Percentiles rank a stretch among this genome's conserved stretches.
These are phyloP conservation scores for Udeniomyces megalosporus DNA, from an alignment of 768 basidiomycete species.

Conservation along the genomic window DNA sequence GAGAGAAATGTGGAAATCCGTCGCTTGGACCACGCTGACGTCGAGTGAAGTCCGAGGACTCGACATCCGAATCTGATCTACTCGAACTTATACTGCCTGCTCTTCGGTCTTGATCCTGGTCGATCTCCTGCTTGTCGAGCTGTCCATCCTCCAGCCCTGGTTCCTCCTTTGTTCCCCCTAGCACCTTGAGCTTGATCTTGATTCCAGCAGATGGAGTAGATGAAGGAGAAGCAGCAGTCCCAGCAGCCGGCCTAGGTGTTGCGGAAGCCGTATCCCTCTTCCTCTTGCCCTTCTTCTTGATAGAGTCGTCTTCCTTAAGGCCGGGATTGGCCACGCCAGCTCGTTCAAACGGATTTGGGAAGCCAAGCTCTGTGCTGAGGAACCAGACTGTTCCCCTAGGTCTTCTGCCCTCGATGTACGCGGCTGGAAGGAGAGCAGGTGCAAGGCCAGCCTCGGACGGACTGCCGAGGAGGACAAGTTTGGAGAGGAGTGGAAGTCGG, in stretches of 20 bases:
- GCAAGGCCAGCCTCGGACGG: slow-evolving; percentile 6
- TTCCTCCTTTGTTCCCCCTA: background rate
- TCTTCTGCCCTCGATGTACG: background rate
- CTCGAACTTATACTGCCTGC: too few relatives aligned
- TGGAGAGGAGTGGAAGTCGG: background rate
- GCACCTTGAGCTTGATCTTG: slow-evolving; percentile 12
- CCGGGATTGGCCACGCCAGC: background rate
- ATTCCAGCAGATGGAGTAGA: background rate
- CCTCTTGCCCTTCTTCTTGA: background rate
- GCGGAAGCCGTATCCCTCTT: background rate
- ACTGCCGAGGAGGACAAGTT: slow-evolving; percentile 9
- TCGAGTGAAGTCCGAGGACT: background rate
- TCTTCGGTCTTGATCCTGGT: too few relatives aligned
- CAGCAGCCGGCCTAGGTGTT: background rate
- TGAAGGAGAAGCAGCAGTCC: background rate
- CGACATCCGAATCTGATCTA: too few relatives aligned
- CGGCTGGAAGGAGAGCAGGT: slow-evolving; percentile 8
- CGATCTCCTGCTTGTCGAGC: background rate
- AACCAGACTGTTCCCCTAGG: slow-evolving; percentile 10
- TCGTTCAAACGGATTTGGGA: slow-evolving; percentile 5
- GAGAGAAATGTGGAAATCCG: background rate
- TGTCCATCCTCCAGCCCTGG: too few relatives aligned
- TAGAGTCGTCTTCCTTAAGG: background rate
- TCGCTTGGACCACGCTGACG: slow-evolving; percentile 1
- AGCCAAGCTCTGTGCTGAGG: background rate